phyloP scores from a whole-genome alignment of 306 rosid genomes.

The Lathyrus oleraceus region DNA sequence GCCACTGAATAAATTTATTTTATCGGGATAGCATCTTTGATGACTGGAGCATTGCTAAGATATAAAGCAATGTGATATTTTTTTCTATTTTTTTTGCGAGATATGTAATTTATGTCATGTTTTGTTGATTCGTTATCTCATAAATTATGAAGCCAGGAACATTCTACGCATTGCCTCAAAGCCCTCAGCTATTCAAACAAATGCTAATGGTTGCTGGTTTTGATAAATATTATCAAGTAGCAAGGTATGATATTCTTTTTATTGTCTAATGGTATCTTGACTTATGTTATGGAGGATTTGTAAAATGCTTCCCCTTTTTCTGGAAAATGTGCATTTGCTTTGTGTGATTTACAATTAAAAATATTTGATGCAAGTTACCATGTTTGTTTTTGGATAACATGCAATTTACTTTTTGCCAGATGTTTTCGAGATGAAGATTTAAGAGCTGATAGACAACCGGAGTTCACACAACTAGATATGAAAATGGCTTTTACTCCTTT shows the following conservation, averaged over 20 bases:
- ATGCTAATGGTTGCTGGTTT: slow-evolving; percentile 97
- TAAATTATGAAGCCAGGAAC: slow-evolving; percentile 94
- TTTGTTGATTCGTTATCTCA: slow-evolving; percentile 50
- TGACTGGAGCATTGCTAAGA: neutral
- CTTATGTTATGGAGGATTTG: slow-evolving; percentile 6
- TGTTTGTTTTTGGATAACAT: neutral
- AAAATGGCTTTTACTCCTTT: slow-evolving; percentile 91
- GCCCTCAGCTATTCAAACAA: slow-evolving; percentile 97
- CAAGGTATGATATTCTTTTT: slow-evolving; percentile 54
- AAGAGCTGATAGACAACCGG: slow-evolving; percentile 97
- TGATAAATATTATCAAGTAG: slow-evolving; percentile 90
- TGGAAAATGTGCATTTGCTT: slow-evolving; percentile 9
- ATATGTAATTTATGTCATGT: slow-evolving; percentile 31
- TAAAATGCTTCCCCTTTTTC: neutral
- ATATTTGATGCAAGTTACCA: slow-evolving; percentile 14
- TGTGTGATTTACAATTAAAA: neutral
- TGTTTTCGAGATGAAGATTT: slow-evolving; percentile 98
- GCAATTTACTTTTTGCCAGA: slow-evolving; percentile 46
- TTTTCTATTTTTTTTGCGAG: neutral
- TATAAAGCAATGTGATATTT: slow-evolving; percentile 1
- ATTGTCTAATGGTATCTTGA: slow-evolving; percentile 12
- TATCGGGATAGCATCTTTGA: slow-evolving; percentile 12
- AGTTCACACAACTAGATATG: slow-evolving; percentile 97
- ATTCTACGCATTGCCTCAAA: slow-evolving; percentile 95
- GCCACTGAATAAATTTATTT: neutral